Evolutionary conservation across 2,329 filamentous ascomycete species (phyloP), one percentile per base, ranked within the genome.

Genomic region (Xylariomycetidae sp.): DNA sequence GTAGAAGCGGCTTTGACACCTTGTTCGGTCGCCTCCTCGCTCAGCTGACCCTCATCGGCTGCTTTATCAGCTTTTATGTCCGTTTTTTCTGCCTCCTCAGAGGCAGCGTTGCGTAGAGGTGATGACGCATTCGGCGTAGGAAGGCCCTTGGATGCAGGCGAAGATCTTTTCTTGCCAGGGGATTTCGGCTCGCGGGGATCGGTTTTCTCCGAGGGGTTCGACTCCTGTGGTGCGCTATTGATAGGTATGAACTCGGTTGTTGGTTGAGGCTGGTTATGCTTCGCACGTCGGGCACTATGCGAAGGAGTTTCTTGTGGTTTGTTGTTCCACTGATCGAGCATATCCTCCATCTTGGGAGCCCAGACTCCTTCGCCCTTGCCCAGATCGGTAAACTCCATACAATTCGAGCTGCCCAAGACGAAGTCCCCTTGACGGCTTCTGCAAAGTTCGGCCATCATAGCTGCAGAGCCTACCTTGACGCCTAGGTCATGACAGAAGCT

Each of bases 401-500:
- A 83, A 53, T 86, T 89, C 4, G 67, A 62, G 20, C 75, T 70
- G 2, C 77, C 80, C 1, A 95, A 65, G 36, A 75, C 72, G 51
- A 94, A 97, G 41, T 88, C 77, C 13, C 80, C 85, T 62, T 98
- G 92, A 33, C 85, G 77, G 4, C 79, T 84, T 34, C 92, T 82
- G 36, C 84, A 74, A 14, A 98, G 75, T 48, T 85, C 80, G 15
- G 85, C 79, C 90, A 98, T 97, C 45, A 92, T 71, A 20, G 76
- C 92, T 16, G 86, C 80, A 10, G 88, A 94, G 33, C 77, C 80
- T 11, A 96, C 72, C 47, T 87, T 88, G 45, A 80, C 70, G 15
- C 90, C 92, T 4, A 98, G 72, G 52, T 98, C 92, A 56, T 97
- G 88, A 50, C 88, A 89, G 48, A 98, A 79, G 37, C 85, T 94